Base-by-base conservation (phyloP, 208 protist species). In the Naegleria fowleri region DNA sequence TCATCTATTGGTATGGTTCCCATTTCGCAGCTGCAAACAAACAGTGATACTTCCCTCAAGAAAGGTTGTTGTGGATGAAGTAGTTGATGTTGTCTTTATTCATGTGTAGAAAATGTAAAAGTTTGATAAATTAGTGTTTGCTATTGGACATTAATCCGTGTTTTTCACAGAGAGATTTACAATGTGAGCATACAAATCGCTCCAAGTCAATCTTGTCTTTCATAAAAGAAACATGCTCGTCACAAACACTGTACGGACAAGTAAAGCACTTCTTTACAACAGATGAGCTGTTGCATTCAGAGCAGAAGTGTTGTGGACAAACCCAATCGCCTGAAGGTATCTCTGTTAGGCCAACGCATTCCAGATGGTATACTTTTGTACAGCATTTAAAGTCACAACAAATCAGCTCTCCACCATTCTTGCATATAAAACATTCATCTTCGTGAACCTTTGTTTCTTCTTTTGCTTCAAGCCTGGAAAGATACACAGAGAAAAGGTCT, bases 361-460 rank as follows among this genome's bases (percentile, higher is more conserved):
- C 0, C 0, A 58, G 29, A 58, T 88, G 85, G 22, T 88, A 88
- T 0, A 48, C 43, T 29, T 88, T 88, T 88, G 41, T 33, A 58
- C 85, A 88, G 13, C 36, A 13, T 58, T n/a, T 16, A 86, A 48
- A 86, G 25, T 86, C 83, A 58, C 85, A 88, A 33, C 16, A 48
- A 33, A 88, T 59, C 5, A 59, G 38, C 5, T 58, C 36, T n/a
- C 43, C 43, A 59, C 39, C 85, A 33, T 88, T 88, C 41, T 88
- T 88, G 22, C 85, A 88, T 0, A 58, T 29, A 39, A 88, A 88
- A 58, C 85, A 88, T 88, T 88, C 85, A 39, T 88, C 41, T 88
- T 88, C 85, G 11, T 40, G 5, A 16, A 39, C 5, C 41, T 22
- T 43, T 7, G 13, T 48, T 86, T 36, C 25, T 5, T 79, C 67